Base-by-base conservation (phyloP, 768 basidiomycete species). In the Pisolithus albus region DNA sequence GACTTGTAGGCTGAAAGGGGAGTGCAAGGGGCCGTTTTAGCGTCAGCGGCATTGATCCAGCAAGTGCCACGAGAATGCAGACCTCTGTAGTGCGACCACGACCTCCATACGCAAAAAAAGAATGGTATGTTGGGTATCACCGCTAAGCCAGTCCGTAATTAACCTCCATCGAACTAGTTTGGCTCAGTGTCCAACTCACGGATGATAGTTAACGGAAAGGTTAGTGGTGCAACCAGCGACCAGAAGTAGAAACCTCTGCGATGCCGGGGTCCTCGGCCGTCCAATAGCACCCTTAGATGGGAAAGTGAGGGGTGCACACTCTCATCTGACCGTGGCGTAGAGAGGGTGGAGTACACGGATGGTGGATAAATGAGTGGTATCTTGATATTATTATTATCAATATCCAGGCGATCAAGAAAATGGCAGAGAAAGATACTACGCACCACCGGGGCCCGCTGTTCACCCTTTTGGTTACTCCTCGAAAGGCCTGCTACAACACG, bases 1-100 rank as follows among this genome's bases (percentile, higher is more conserved):
- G 85, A 76, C 70, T 77, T 83, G 67, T 80, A 86, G 26, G 85
- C 86, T 87, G 59, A 24, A 28, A 42, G 41, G 21, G 52, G 16
- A 49, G 37, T 15, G n/a, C 36, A 13, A 43, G 43, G 41, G 7
- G 21, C 15, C 16, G 19, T 13, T 48, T 21, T 13, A 51, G 49
- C 34, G 52, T 49, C 16, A 30, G 7, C 26, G 40, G 51, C 1
- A 39, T 19, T 37, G 41, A 48, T 1, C 11, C 7, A 38, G 34
- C 34, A 5, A 34, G 34, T 34, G 13, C 34, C 11, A 34, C 5
- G 8, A 34, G 50, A 52, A 41, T 40, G 30, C 66, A 55, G 51
- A 87, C 88, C 87, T 76, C 75, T 79, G 63, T 84, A 91, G 66
- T 92, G 88, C 38, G 83, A 84, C 88, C 88, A 92, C 40, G 86